Percentiles rank a stretch among this genome's conserved stretches.
phyloP scores from a whole-genome alignment of 176 grass and related monocot genomes.

The Dendrocalamus sinicus region DNA sequence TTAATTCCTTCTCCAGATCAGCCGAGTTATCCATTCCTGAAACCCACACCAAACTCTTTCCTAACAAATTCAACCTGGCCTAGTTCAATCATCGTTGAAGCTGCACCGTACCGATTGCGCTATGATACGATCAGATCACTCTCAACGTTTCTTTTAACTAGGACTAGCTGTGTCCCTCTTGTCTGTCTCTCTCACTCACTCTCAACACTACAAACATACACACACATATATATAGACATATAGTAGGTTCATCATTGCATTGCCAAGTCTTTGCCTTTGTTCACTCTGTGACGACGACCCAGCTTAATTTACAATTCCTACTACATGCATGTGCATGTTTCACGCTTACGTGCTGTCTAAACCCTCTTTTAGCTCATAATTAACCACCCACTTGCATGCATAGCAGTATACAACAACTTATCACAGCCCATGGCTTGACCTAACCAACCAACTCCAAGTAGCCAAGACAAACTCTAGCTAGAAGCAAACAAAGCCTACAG shows the following conservation, averaged over 20 bases:
- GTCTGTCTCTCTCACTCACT: neutral
- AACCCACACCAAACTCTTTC: neutral
- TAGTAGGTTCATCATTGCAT: slow-evolving; percentile 8
- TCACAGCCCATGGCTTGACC: neutral
- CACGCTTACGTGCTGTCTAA: slow-evolving; percentile 23
- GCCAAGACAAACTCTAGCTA: no score
- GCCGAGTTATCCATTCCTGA: neutral
- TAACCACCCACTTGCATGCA: neutral
- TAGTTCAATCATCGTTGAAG: neutral
- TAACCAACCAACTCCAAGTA: neutral
- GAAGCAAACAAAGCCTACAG: neutral
- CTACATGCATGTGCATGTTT: slow-evolving; percentile 17
- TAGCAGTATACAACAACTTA: slow-evolving; percentile 7
- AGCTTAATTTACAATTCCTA: neutral
- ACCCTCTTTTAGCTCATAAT: slow-evolving; percentile 10
- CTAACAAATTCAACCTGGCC: neutral
- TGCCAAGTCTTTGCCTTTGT: neutral
- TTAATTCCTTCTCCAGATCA: neutral
- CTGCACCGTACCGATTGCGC: no score
- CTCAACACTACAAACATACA: neutral
- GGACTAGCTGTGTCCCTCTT: no score
- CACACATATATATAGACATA: no score
- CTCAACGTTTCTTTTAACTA: neutral
- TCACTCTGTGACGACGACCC: slow-evolving; percentile 14
- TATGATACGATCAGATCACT: neutral